Base-by-base conservation (phyloP, 192 early-diverging fungal genomes). In the Obelidium mucronatum region DNA sequence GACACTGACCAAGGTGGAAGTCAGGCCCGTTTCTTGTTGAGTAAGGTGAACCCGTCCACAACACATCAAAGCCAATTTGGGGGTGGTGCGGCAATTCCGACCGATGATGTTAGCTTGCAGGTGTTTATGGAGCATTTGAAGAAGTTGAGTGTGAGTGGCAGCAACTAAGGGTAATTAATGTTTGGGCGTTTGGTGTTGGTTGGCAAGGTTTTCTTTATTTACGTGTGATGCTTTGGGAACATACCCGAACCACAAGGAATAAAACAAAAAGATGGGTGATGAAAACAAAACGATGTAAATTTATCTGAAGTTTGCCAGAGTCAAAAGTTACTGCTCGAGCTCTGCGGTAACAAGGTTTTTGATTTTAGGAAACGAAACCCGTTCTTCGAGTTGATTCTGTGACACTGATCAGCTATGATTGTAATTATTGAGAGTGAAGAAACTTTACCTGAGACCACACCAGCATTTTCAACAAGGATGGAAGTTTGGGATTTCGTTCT, bases 71-170 rank as follows among this genome's bases (percentile, higher is more conserved):
- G 90, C 61, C 40, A 40, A 33, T 65, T 75, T 34, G 66, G 73
- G 3, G 80, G 65, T 26, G 96, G 95, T n/a, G 90, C 93, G 76
- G 94, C 96, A 2, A 97, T 99, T 56, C 91, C 98, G 66, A 99
- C 98, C 35, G 98, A 99, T 71, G 98, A 99, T 85, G 98, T 98
- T 66, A 96, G 93, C 59, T 79, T 99, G 76, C 95, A 96, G 87
- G 95, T 96, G 63, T 99, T 99, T 83, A 94, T 98, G 93, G 92
- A 95, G 65, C 95, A 97, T 73, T 82, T 96, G 74, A 95, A 93
- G 80, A 95, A 95, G 88, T 89, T 91, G 19, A 67, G 86, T 40
- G 90, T 91, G 36, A 73, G 81, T 34, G 84, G 83, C 8, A 48
- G 11, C 19, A 48, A 48, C 19, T 48, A 19, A 48, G 19, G 44